Evolutionary conservation across 2,329 filamentous ascomycete genomes (phyloP).

Genomic region (Penicillium decumbens): DNA sequence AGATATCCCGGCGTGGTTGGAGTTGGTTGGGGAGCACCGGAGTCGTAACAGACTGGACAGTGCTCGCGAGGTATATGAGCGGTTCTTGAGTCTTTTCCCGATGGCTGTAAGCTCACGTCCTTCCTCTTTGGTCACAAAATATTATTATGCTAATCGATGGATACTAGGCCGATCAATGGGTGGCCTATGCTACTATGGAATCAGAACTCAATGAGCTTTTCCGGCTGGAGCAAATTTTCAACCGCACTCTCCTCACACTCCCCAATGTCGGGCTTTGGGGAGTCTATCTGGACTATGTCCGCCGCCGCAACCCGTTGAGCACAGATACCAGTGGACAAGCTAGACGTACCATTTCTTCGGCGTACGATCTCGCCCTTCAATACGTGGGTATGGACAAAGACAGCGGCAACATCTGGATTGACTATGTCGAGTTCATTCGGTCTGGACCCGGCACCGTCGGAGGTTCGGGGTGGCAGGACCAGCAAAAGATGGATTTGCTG

Average conservation of each 20-base stretch:
- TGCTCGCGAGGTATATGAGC: slow-evolving; percentile 72
- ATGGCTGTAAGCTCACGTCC: slow-evolving; percentile 65
- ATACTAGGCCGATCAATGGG: slow-evolving; percentile 80
- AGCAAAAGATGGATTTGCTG: slow-evolving; percentile 93
- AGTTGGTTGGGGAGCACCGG: slow-evolving; percentile 78
- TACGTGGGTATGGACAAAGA: slow-evolving; percentile 89
- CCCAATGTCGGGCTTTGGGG: slow-evolving; percentile 86
- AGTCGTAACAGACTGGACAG: slow-evolving; percentile 77
- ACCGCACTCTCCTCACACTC: slow-evolving; percentile 69
- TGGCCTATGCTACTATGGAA: slow-evolving; percentile 84
- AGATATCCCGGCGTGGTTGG: slow-evolving; percentile 86
- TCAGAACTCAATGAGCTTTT: slow-evolving; percentile 77
- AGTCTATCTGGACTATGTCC: slow-evolving; percentile 90
- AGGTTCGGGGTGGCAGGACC: slow-evolving; percentile 87
- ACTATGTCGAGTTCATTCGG: slow-evolving; percentile 92
- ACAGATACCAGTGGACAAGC: slow-evolving; percentile 71
- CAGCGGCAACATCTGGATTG: slow-evolving; percentile 82
- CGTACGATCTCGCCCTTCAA: slow-evolving; percentile 87
- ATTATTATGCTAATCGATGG: slow-evolving; percentile 32
- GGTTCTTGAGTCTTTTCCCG: slow-evolving; percentile 84
- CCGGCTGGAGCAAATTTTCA: slow-evolving; percentile 78
- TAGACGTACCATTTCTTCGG: slow-evolving; percentile 72
- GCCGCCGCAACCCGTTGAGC: slow-evolving; percentile 80
- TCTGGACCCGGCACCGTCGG: slow-evolving; percentile 80
- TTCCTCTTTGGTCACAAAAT: neutral